Evolutionary conservation across 2,329 filamentous ascomycete species (phyloP), one percentile per base, ranked within the genome.

Genomic region (Thermoascus crustaceus): DNA sequence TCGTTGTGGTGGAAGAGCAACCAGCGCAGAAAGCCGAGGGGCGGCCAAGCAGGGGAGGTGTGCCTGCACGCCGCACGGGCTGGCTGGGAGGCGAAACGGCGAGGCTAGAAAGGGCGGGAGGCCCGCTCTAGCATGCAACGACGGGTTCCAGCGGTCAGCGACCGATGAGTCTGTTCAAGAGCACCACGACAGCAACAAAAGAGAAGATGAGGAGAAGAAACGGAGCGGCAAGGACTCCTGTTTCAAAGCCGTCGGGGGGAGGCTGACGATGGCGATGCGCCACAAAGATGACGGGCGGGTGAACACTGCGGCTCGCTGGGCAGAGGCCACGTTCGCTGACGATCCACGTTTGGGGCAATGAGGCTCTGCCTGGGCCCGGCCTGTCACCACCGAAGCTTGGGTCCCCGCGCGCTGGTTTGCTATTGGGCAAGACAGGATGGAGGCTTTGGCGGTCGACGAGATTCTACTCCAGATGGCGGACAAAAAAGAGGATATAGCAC

Each of bases 71-170:
- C 16, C 17, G 26, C 26, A 29, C 26, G 26, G 26, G 26, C 26
- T 29, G 26, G n/a, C n/a, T n/a, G n/a, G n/a, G n/a, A 29, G 26
- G 26, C 26, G 26, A 29, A 29, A 29, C 26, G 10, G 26, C 14
- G 26, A 29, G 14, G 14, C 26, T 29, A 29, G 26, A 29, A 29
- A 29, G 18, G n/a, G 26, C 6, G 26, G 14, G 14, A 29, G 16
- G 7, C 26, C 13, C 26, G 26, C 18, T 29, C 26, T 13, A 17
- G 26, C 26, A 9, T 29, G n/a, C 18, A 29, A 17, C 10, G 16
- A 16, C 26, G 7, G 18, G 5, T 13, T 29, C 14, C 7, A 29
- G 26, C 26, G 26, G 26, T 29, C 26, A 29, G 13, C 26, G 26
- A 29, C 24, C 14, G 24, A 10, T 11, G n/a, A 26, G 26, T 17